Percentiles rank a stretch among this genome's conserved stretches.
Evolutionary conservation across 495 filamentous ascomycete genomes (phyloP).

Genomic region (Penicillium cosmopolitanum): DNA sequence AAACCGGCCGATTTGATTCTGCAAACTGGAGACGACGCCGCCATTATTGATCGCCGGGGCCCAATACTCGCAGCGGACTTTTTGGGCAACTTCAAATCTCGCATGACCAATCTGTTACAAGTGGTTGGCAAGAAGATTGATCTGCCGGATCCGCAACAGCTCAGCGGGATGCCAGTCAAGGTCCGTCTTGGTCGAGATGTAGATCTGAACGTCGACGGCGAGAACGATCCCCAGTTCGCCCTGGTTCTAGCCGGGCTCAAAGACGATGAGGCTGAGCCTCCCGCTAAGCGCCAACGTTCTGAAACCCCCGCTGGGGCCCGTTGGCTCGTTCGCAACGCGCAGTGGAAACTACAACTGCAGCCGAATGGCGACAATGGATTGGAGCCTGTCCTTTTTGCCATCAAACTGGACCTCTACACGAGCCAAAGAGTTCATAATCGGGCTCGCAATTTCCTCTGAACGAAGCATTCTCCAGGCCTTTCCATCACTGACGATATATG

Average conservation of each 20-base stretch:
- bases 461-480: not conserved
- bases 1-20: conserved; percentile 73
- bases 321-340: conserved; percentile 77
- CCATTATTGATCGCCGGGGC: conserved; percentile 58
- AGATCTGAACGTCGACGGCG: conserved; percentile 71
- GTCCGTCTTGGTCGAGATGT: conserved; percentile 69
- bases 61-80: conserved; percentile 66
- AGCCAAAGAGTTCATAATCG: conserved; percentile 70
- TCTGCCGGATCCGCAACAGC: conserved; percentile 45
- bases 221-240: conserved; percentile 19
- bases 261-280: conserved; percentile 26
- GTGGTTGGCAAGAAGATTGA: conserved; percentile 82
- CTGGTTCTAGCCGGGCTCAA: conserved; percentile 11
- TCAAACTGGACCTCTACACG: conserved; percentile 79
- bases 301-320: conserved; percentile 30
- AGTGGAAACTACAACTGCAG: conserved; percentile 81
- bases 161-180: conserved; percentile 50
- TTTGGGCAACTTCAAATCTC: conserved; percentile 64
- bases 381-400: conserved; percentile 68
- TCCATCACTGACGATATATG: not conserved
- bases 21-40: conserved; percentile 73
- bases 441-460: conserved; percentile 64
- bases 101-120: conserved; percentile 74
- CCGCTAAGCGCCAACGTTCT: conserved; percentile 54
- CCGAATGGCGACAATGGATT: conserved; percentile 40